phyloP scores from a whole-genome alignment of 2,329 filamentous ascomycete species.

The Neofusicoccum ribis region DNA sequence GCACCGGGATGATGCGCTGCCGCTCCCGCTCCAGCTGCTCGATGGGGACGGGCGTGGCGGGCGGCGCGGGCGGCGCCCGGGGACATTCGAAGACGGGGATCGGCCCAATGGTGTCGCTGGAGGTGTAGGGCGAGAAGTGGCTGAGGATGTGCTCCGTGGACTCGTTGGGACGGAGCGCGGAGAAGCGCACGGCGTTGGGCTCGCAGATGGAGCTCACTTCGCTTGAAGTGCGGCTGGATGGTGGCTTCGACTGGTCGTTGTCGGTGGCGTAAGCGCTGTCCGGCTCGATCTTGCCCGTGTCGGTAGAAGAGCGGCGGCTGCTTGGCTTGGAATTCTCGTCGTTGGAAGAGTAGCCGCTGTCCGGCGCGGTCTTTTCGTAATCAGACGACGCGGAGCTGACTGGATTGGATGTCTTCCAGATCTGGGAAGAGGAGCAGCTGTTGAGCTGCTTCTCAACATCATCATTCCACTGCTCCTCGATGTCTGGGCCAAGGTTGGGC shows the following conservation, averaged over 20 bases:
- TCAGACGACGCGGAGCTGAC: not conserved
- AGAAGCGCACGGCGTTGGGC: not conserved
- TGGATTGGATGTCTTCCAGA: not conserved
- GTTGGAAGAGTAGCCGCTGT: not conserved
- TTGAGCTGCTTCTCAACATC: not conserved
- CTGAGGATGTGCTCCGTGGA: constrained; percentile 8
- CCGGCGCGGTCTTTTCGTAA: not conserved
- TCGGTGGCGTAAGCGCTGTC: not conserved
- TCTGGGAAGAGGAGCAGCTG: not conserved
- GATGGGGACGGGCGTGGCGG: not conserved
- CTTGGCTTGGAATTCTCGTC: not conserved
- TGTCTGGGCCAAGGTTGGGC: not conserved
- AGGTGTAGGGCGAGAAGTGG: not conserved
- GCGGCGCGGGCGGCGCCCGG: not conserved
- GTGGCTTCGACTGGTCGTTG: not conserved
- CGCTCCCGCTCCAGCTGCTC: not conserved
- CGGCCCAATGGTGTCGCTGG: not conserved
- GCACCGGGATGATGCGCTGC: constrained; percentile 4
- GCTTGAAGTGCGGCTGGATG: not conserved
- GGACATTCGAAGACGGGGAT: not conserved
- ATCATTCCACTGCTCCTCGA: not conserved
- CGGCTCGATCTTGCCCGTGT: not conserved
- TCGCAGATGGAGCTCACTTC: not conserved
- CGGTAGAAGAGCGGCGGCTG: not conserved
- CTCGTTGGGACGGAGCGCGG: not conserved